These are phyloP conservation scores for Phaeosphaeriaceae sp. DNA, from an alignment of 2,329 filamentous ascomycete genomes.

Conservation along the genomic window DNA sequence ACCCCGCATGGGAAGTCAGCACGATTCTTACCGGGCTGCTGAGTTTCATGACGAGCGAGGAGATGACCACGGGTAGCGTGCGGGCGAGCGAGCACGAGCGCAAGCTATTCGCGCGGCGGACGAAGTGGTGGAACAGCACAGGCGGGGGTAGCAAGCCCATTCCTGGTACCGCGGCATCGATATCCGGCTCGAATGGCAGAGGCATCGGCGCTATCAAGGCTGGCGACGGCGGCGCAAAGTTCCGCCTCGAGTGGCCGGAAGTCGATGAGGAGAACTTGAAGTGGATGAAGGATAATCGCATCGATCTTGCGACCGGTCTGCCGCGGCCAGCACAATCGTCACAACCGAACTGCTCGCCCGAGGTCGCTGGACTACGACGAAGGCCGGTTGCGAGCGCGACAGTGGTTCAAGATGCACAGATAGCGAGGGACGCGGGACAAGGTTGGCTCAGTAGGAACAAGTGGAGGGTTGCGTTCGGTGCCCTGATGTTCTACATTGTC, in stretches of 20 bases:
- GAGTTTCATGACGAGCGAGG: slow-evolving; percentile 97
- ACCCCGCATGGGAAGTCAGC: slow-evolving; percentile 96
- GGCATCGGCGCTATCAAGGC: slow-evolving; percentile 83
- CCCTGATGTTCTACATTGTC: slow-evolving; percentile 83
- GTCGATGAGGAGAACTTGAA: slow-evolving; percentile 87
- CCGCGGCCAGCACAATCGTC: slow-evolving; percentile 60
- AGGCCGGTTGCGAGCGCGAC: slow-evolving; percentile 67
- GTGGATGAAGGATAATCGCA: slow-evolving; percentile 85
- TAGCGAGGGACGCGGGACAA: slow-evolving; percentile 77
- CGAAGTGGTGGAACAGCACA: slow-evolving; percentile 96
- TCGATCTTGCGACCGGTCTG: slow-evolving; percentile 79
- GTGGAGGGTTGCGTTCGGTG: slow-evolving; percentile 72
- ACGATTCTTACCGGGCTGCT: slow-evolving; percentile 94
- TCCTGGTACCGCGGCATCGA: slow-evolving; percentile 29
- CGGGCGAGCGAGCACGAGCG: slow-evolving; percentile 79
- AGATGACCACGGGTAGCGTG: slow-evolving; percentile 96
- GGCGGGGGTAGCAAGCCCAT: slow-evolving; percentile 76
- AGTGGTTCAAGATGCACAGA: slow-evolving; percentile 80
- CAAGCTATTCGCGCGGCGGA: slow-evolving; percentile 76
- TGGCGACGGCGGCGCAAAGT: slow-evolving; percentile 91
- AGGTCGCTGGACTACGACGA: slow-evolving; percentile 69
- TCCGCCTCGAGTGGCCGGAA: slow-evolving; percentile 88
- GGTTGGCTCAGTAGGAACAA: slow-evolving; percentile 85
- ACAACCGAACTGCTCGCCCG: slow-evolving; percentile 66
- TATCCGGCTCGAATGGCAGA: slow-evolving; percentile 37